Percentiles rank a stretch among this genome's conserved stretches.
Conservation (phyloP, 352 stramenopile genomes). For the Labyrinthula sp. region DNA sequence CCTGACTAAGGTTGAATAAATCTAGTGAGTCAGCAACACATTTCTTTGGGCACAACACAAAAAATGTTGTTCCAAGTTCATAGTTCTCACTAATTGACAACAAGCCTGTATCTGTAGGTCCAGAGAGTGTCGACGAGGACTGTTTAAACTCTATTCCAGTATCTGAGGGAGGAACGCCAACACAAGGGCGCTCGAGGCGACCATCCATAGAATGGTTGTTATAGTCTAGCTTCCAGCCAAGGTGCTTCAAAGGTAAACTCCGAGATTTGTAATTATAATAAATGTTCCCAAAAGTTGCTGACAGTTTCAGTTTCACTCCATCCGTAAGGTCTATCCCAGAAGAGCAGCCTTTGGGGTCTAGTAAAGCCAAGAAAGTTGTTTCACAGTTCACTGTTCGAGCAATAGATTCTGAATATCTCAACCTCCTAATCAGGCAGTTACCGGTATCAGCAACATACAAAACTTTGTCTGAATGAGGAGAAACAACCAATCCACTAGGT, state of each 20-base stretch:
- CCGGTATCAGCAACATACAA: conserved; percentile 70
- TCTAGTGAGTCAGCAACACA: conserved; percentile 37
- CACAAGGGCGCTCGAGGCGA: conserved; percentile 62
- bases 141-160: too few relatives aligned
- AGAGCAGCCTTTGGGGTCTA: conserved; percentile 68
- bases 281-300: conserved; percentile 59
- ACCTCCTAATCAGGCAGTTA: conserved; percentile 58
- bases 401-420: conserved; percentile 49
- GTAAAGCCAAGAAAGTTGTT: conserved; percentile 51
- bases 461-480: conserved; percentile 48
- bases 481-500: conserved; percentile 58
- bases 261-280: conserved; percentile 65
- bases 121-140: too few relatives aligned
- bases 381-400: conserved; percentile 47
- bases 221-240: conserved; percentile 9
- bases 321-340: conserved; percentile 75
- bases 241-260: conserved; percentile 25
- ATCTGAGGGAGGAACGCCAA: conserved; percentile 59
- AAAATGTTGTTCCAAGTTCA: conserved; percentile 33
- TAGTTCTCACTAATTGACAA: conserved; percentile 29
- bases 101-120: conserved; percentile 9
- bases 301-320: conserved; percentile 50
- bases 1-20: too few relatives aligned
- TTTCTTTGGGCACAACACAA: conserved; percentile 43
- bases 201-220: conserved; percentile 34